Evolutionary conservation across 2,329 filamentous ascomycete species (phyloP).

Genomic region (Calonectria montana): DNA sequence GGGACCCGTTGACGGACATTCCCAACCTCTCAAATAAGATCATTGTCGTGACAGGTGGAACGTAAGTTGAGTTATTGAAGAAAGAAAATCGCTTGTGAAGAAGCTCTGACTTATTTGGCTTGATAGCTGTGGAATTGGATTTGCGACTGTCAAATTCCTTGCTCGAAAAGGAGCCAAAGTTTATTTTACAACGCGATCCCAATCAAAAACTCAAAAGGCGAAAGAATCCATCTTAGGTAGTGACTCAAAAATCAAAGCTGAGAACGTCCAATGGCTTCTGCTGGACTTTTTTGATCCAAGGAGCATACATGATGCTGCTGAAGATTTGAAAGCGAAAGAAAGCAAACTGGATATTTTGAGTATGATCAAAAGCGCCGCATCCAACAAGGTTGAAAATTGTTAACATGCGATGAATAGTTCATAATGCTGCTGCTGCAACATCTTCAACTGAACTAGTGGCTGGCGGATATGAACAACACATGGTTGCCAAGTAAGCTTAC

Average conservation of each 20-base stretch:
- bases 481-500: conserved; percentile 35
- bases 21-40: conserved; percentile 5
- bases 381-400: background rate
- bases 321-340: conserved; percentile 2
- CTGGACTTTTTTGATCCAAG: background rate
- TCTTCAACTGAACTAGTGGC: conserved; percentile 19
- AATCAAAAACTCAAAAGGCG: background rate
- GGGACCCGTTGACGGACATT: conserved; percentile 6
- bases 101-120: background rate
- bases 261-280: background rate
- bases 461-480: conserved; percentile 38
- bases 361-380: background rate
- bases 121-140: conserved; percentile 8
- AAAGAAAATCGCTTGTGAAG: too few relatives aligned
- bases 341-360: conserved; percentile 13
- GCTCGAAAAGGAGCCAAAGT: conserved; percentile 4
- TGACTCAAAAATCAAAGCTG: background rate
- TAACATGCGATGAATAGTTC: conserved; percentile 32
- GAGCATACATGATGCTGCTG: background rate
- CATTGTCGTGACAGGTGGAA: conserved; percentile 11
- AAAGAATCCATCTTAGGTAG: background rate
- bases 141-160: conserved; percentile 2
- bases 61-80: background rate
- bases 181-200: background rate
- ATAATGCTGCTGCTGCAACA: conserved; percentile 32